Percentiles rank a stretch among this genome's conserved stretches.
Evolutionary conservation across 345 rosid genomes (phyloP).

Genomic region (Corymbia maculata): DNA sequence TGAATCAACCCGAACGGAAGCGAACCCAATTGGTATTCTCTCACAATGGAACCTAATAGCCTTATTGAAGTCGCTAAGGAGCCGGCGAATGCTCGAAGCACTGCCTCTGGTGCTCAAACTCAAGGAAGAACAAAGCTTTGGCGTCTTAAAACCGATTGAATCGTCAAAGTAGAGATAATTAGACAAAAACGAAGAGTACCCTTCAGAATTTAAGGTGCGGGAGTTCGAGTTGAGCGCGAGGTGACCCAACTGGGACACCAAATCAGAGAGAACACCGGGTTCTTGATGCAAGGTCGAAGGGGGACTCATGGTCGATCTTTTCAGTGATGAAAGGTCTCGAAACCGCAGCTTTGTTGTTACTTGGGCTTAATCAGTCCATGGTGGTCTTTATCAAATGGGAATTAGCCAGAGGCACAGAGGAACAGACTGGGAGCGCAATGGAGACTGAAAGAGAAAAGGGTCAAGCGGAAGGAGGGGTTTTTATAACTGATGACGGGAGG

Average conservation of each 20-base stretch:
- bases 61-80: constrained; percentile 59
- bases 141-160: constrained; percentile 12
- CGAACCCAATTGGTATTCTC: constrained; percentile 76
- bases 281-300: constrained; percentile 59
- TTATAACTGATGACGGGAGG: background rate
- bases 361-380: constrained; percentile 10
- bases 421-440: background rate
- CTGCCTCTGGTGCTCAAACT: constrained; percentile 35
- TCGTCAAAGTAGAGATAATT: constrained; percentile 45
- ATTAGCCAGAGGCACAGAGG: background rate
- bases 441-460: background rate
- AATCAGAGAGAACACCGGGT: constrained; percentile 37
- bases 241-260: constrained; percentile 37
- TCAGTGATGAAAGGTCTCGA: background rate
- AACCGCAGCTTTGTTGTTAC: background rate
- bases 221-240: constrained; percentile 30
- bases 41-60: constrained; percentile 59
- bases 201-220: constrained; percentile 27
- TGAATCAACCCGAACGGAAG: constrained; percentile 46
- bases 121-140: constrained; percentile 23
- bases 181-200: constrained; percentile 31
- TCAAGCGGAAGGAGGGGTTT: background rate
- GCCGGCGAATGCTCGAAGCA: constrained; percentile 24
- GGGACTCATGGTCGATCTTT: constrained; percentile 40
- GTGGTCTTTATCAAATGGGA: background rate